Base-by-base conservation (phyloP, 495 filamentous ascomycete species). In the Apiosordaria backusii region DNA sequence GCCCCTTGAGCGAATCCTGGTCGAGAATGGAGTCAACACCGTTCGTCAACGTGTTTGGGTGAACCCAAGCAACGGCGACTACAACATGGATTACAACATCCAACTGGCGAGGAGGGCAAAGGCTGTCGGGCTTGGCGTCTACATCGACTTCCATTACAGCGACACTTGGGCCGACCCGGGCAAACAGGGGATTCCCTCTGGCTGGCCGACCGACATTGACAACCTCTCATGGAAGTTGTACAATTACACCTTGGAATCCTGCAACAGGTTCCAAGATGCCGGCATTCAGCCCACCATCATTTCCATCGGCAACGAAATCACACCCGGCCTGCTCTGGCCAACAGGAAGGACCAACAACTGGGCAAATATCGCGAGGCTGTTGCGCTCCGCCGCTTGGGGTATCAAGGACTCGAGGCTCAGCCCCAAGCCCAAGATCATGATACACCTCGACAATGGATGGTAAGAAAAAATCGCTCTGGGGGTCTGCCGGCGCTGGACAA, bases 31-130 rank as follows among this genome's bases (percentile, higher is more conserved):
- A 4, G 84, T 91, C 62, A 92, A 89, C 70, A 89, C 87, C 2
- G 82, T 92, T 29, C 85, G 89, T 18, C 89, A 92, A 71, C 83
- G 90, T 21, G 67, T 92, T 23, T 92, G 88, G 89, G 89, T 92
- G 50, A 89, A 88, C 66, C 88, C 89, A 0, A 75, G 80, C 10
- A 82, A 86, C 65, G 87, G 89, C 25, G 78, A 81, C 60, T 92
- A 91, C 72, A 84, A 88, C 70, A 73, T 91, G 15, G 84, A 82
- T 50, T 92, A 93, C 75, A 90, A 90, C 68, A 63, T 93, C 68
- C 74, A 84, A 64, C 80, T 92, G 16, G 90, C 86, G 16, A 78
- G 82, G 71, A 79, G 90, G 57, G 86, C 87, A 16, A 84, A 87
- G 68, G 84, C 81, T n/a, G 85, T 82, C 5, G 89, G 89, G 0